phyloP scores from a whole-genome alignment of 2,329 filamentous ascomycete species.

The Aspergillus latus region DNA sequence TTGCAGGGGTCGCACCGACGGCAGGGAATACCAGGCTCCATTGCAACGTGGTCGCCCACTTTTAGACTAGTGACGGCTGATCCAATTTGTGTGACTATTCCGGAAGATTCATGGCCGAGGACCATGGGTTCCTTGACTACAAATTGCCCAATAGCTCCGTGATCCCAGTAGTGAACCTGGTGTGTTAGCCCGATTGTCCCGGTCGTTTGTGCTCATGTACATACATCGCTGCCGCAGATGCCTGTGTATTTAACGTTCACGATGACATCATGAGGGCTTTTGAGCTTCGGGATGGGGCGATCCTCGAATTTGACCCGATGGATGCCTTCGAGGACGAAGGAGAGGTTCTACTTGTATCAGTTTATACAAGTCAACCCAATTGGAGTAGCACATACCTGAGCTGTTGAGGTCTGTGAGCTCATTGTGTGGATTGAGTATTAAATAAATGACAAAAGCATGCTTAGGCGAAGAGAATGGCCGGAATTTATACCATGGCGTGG shows the following conservation, averaged over 20 bases:
- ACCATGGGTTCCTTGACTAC: slow-evolving; percentile 50
- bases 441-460: neutral
- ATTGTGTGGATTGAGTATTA: neutral
- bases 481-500: slow-evolving; percentile 2
- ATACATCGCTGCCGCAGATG: slow-evolving; percentile 82
- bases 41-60: slow-evolving; percentile 71
- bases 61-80: slow-evolving; percentile 58
- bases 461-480: neutral
- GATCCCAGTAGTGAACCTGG: slow-evolving; percentile 50
- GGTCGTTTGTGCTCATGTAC: slow-evolving; percentile 15
- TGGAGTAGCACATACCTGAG: slow-evolving; percentile 21
- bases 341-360: slow-evolving; percentile 63
- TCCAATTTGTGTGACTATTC: slow-evolving; percentile 62
- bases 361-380: neutral
- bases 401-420: slow-evolving; percentile 11
- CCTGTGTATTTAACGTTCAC: slow-evolving; percentile 82
- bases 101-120: slow-evolving; percentile 70
- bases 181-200: neutral
- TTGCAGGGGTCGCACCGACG: slow-evolving; percentile 75
- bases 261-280: slow-evolving; percentile 70
- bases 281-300: slow-evolving; percentile 68
- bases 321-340: slow-evolving; percentile 77
- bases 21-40: slow-evolving; percentile 74
- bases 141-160: slow-evolving; percentile 47
- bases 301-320: slow-evolving; percentile 73